Evolutionary conservation across 345 rosid genomes (phyloP).

Genomic region (Garcia nutans): DNA sequence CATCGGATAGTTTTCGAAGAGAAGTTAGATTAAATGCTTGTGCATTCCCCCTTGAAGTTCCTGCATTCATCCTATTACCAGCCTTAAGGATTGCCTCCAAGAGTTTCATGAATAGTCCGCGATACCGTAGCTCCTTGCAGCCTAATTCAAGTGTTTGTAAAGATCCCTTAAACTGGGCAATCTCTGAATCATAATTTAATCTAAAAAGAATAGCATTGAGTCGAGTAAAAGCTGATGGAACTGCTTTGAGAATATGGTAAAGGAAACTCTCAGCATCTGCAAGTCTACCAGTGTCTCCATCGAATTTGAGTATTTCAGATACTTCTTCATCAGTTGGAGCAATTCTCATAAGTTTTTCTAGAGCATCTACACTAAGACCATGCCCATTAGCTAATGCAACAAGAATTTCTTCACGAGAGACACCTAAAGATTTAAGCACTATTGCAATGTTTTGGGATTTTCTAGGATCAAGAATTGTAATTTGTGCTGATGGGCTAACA

Average conservation of each 20-base stretch:
- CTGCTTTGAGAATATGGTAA: slow-evolving; percentile 58
- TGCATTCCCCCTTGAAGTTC: slow-evolving; percentile 87
- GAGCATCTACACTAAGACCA: slow-evolving; percentile 52
- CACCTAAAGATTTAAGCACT: slow-evolving; percentile 65
- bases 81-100: slow-evolving; percentile 91
- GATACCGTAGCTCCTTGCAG: slow-evolving; percentile 66
- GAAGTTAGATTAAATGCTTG: slow-evolving; percentile 75
- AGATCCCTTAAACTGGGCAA: slow-evolving; percentile 41
- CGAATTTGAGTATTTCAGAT: slow-evolving; percentile 49
- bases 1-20: slow-evolving; percentile 76
- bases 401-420: slow-evolving; percentile 56
- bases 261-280: slow-evolving; percentile 78
- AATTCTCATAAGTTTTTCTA: slow-evolving; percentile 71
- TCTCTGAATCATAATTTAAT: slow-evolving; percentile 58
- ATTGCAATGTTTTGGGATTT: slow-evolving; percentile 81
- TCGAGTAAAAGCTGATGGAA: slow-evolving; percentile 68
- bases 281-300: slow-evolving; percentile 54
- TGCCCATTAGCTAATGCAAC: slow-evolving; percentile 52
- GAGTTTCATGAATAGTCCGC: slow-evolving; percentile 77
- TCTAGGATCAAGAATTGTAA: slow-evolving; percentile 62
- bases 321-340: slow-evolving; percentile 72
- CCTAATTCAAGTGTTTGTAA: slow-evolving; percentile 56
- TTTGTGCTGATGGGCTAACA: slow-evolving; percentile 37
- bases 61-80: slow-evolving; percentile 91
- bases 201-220: slow-evolving; percentile 66